Base-by-base conservation (phyloP, 345 rosid genomes). In the Isatis tinctoria region DNA sequence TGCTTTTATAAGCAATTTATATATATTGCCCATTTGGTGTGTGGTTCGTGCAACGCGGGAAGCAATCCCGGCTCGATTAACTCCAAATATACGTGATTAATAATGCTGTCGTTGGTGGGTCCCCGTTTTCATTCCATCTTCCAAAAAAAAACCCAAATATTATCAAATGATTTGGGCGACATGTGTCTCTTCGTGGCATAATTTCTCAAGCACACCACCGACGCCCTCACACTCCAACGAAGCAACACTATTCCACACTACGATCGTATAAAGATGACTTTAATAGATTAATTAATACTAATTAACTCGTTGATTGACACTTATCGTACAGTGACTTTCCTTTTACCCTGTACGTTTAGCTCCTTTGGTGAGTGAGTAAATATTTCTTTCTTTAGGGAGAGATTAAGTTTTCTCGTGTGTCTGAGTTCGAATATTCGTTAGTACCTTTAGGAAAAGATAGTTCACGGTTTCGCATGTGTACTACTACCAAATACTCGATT, bases 181-280 rank as follows among this genome's bases (percentile, higher is more conserved):
- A 63, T 62, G 66, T 76, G 70, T 62, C 32, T 16, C 9, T 27
- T 44, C 17, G 0, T 7, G 11, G 3, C 44, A 20, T 3, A 27
- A n/a, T 70, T 43, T 30, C 52, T 36, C 52, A 18, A 43, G 65
- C 75, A 36, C 66, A 76, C 63, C 70, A 76, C 79, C 79, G 79
- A 76, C 79, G 75, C 54, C 53, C 59, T 69, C 59, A 20, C 11
- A 7, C 73, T 36, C 30, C 49, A 56, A 37, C 41, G 60, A 57
- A 65, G 66, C 61, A 64, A 18, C 43, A 49, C 53, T 52, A 63
- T 61, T 52, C 45, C 70, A 63, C 72, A n/a, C 14, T 57, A 44
- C 28, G 53, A 16, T 45, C 48, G 52, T 47, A 14, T 27, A 14
- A 44, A 54, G 9, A 26, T 9, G n/a, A 13, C 27, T 60, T 47